Base-by-base conservation (phyloP, 371 early-diverging fungal genomes). In the Funneliformis caledonium region DNA sequence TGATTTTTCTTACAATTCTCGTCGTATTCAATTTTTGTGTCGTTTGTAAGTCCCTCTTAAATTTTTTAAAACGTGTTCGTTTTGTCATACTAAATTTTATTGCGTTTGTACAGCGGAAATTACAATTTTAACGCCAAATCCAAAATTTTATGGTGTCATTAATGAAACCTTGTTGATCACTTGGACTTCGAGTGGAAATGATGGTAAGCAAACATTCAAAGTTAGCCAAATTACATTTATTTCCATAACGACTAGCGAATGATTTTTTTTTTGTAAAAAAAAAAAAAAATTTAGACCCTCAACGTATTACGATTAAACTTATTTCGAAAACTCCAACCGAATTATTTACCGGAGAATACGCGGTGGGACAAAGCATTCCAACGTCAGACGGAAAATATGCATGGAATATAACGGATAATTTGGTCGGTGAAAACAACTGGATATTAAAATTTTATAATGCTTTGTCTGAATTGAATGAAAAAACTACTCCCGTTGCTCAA, bases 71-170 rank as follows among this genome's bases (percentile, higher is more conserved):
- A 12, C 14, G 37, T 3, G 37, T 37, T 37, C 37, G 37, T 37
- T 37, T 37, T 26, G 26, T 37, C 37, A 37, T 37, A 37, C 37
- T 37, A 37, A 37, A 37, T 2, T 37, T 37, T 37, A 52, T 4
- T 0, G 14, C 5, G 4, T 16, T 52, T 5, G 14, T 67, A 43
- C 10, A 67, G 68, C 68, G 14, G 68, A 67, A 14, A 37, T 67
- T 22, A 67, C 33, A 10, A 6, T 67, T 43, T 16, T 67, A 7
- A 22, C 33, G 10, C 68, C 68, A 37, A 67, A 67, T 31, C 7
- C 33, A 16, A 31, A 67, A 19, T 67, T 67, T 22, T 67, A 67
- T 67, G 68, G 16, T 67, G 68, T 67, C 68, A 31, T 43, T 67
- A 67, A 67, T 10, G 68, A 31, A 37, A 31, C 68, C 22, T 37